Base-by-base conservation (phyloP, 805 yeast species). In the Lachancea fermentati region DNA sequence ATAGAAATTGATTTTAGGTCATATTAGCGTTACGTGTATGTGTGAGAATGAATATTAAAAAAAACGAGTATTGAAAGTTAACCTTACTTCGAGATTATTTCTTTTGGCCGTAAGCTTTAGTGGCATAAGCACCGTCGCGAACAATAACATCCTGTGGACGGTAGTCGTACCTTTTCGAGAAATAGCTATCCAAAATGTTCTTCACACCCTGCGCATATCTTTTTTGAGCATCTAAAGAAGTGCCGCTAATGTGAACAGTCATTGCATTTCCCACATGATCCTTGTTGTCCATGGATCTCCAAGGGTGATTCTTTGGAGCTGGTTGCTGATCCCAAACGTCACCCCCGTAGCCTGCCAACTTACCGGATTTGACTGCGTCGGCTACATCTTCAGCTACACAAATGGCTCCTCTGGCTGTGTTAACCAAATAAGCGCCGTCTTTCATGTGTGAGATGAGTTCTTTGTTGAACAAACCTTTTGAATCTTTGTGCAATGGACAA, bases 271-370 rank as follows among this genome's bases (percentile, higher is more conserved):
- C 91, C 28, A 76, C 84, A 44, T 81, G 82, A 49, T 70, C 74
- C 54, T 73, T 67, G 73, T 81, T 81, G 36, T 66, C 57, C 78
- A 82, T 74, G 8, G 68, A 41, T 70, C 87, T 72, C 93, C 93
- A 84, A 49, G 88, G 88, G 57, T 82, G 88, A 60, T 72, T 72
- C 40, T 68, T 66, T 48, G 88, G 87, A 19, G 91, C 85, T 32
- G 94, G 94, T 63, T 84, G 94, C n/a, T 81, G 81, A 68, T 55
- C 73, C 87, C 91, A 83, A 38, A 84, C 93, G 62, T 84, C 93
- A 51, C 91, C 93, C 54, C 89, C 93, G 58, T 83, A 84, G 38
- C 89, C 91, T 53, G 81, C 69, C 36, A 84, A 59, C 51, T 79
- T 80, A 36, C 93, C 93, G 29, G 76, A 65, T 40, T 69, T 57